Evolutionary conservation across 768 basidiomycete genomes (phyloP).

Genomic region (Auricularia cornea): DNA sequence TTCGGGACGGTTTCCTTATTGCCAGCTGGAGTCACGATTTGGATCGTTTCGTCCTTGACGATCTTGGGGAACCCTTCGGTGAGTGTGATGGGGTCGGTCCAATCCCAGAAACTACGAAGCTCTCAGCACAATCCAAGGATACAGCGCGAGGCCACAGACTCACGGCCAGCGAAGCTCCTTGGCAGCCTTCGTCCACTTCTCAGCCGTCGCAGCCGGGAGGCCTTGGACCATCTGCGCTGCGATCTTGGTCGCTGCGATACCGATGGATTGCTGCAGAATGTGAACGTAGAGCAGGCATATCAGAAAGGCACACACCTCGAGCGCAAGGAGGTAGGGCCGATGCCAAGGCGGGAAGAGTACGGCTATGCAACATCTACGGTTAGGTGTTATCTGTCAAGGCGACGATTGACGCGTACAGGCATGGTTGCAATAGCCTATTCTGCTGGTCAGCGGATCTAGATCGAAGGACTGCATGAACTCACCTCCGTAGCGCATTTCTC

Average conservation of each 20-base stretch:
- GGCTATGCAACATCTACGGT: neutral
- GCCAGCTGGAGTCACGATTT: conserved; percentile 9
- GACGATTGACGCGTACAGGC: neutral
- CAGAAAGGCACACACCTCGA: neutral
- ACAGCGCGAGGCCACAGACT: neutral
- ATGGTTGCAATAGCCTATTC: neutral
- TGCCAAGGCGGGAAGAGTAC: conserved; percentile 3
- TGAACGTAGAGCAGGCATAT: neutral
- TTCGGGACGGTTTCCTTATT: conserved; percentile 19
- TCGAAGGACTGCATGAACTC: neutral
- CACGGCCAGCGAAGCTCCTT: conserved; percentile 4
- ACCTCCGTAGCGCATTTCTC: neutral
- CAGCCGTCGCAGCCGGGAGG: neutral
- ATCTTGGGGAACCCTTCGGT: conserved; percentile 1
- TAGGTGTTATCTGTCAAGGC: neutral
- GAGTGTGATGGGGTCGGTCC: neutral
- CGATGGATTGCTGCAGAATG: neutral
- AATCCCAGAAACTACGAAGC: conserved; percentile 2
- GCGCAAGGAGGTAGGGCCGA: neutral
- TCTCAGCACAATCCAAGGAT: neutral
- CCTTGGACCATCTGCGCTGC: conserved; percentile 2
- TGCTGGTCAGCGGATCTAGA: neutral
- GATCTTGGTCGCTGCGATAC: conserved; percentile 1
- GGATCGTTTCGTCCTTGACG: neutral
- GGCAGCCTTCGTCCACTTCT: conserved; percentile 3